These are phyloP conservation scores for Magnolia changhungtana DNA, from an alignment of 164 flowering plant species.

Conservation along the genomic window DNA sequence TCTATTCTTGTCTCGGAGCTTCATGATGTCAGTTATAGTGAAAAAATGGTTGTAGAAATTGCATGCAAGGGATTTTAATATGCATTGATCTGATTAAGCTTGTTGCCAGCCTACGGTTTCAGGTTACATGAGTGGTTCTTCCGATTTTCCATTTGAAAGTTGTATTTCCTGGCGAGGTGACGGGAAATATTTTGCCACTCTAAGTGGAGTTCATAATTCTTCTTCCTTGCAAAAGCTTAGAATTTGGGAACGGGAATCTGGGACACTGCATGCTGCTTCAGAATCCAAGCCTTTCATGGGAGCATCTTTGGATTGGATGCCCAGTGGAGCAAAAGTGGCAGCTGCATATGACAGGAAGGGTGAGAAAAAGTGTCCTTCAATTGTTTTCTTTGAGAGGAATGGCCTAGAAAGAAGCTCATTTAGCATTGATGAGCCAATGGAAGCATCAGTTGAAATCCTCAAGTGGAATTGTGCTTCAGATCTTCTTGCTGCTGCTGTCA, in stretches of 20 bases:
- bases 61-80: neutral
- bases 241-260: constrained; percentile 91
- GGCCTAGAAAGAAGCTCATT: constrained; percentile 86
- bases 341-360: constrained; percentile 56
- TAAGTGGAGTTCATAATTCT: constrained; percentile 33
- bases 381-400: constrained; percentile 85
- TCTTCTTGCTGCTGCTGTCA: constrained; percentile 77
- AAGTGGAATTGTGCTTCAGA: constrained; percentile 91
- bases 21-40: neutral
- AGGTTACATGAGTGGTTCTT: constrained; percentile 29
- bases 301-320: constrained; percentile 84
- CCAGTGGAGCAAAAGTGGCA: constrained; percentile 89
- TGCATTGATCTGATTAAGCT: constrained; percentile 3
- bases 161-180: constrained; percentile 92
- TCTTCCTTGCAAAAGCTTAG: constrained; percentile 45
- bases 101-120: constrained; percentile 17
- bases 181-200: constrained; percentile 84
- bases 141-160: constrained; percentile 26
- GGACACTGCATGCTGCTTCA: constrained; percentile 69
- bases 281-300: constrained; percentile 63
- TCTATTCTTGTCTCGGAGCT: neutral
- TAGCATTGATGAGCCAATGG: constrained; percentile 44
- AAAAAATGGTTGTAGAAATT: neutral
- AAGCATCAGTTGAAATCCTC: constrained; percentile 51
- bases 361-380: constrained; percentile 50